Percentiles rank a stretch among this genome's conserved stretches.
phyloP scores from a whole-genome alignment of 306 rosid genomes.

The Lathyrus sativus region DNA sequence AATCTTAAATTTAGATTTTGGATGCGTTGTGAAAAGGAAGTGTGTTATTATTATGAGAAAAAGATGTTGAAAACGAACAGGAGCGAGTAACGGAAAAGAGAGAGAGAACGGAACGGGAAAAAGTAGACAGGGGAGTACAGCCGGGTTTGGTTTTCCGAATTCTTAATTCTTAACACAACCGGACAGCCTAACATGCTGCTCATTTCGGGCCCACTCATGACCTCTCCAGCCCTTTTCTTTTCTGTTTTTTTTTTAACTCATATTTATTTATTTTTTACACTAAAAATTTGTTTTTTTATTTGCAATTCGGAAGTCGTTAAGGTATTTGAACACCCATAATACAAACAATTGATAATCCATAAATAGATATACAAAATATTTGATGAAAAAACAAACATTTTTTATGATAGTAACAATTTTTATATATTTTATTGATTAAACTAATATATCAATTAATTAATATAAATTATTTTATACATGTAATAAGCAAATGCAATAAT shows the following conservation, averaged over 20 bases:
- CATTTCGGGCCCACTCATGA: slow-evolving; percentile 34
- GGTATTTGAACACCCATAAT: no score
- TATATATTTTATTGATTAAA: no score
- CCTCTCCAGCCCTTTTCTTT: background rate
- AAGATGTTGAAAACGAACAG: slow-evolving; percentile 31
- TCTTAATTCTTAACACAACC: slow-evolving; percentile 40
- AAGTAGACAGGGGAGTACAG: slow-evolving; percentile 33
- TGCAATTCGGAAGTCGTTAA: no score
- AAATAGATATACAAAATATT: no score
- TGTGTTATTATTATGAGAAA: background rate
- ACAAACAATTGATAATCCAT: no score
- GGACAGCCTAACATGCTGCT: slow-evolving; percentile 43
- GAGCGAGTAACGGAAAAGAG: slow-evolving; percentile 7
- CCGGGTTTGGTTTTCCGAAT: slow-evolving; percentile 33
- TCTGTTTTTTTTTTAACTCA: background rate
- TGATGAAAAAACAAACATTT: no score
- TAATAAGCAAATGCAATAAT: no score
- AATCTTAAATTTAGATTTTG: background rate
- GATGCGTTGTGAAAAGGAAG: background rate
- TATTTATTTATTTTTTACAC: no score
- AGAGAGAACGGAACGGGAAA: slow-evolving; percentile 8
- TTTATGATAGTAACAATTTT: no score
- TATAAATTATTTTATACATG: no score
- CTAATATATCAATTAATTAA: no score
- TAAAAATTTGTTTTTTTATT: no score